A percentile compares a stretch with the other conserved stretches of the same genome.
These are phyloP conservation scores for Acanthamoeba rhysodes DNA, from an alignment of 208 protist genomes.

Conservation along the genomic window DNA sequence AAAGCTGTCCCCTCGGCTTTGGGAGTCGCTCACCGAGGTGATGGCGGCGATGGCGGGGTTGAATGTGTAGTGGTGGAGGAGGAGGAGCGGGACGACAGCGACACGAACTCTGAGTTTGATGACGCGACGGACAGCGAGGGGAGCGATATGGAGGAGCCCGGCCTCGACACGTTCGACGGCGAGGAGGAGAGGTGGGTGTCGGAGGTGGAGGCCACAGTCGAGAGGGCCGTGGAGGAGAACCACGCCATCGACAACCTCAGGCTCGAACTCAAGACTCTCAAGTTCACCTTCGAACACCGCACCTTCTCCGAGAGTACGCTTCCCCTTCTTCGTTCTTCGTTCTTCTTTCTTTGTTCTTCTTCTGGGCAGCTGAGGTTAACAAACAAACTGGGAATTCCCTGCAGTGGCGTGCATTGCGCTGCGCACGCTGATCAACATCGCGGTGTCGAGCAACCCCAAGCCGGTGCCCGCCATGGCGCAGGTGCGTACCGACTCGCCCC, in stretches of 20 bases:
- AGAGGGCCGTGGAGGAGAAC: conserved; percentile 63
- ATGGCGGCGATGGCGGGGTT: no score
- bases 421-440: conserved; percentile 54
- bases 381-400: no score
- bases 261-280: conserved; percentile 70
- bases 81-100: conserved; percentile 36
- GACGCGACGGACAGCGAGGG: conserved; percentile 9
- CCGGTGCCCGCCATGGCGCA: conserved; percentile 2
- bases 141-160: neutral
- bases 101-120: neutral
- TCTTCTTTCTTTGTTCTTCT: neutral
- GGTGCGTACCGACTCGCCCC: no score
- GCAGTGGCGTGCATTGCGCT: conserved; percentile 45
- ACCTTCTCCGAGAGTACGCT: conserved; percentile 46
- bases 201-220: conserved; percentile 49
- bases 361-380: no score
- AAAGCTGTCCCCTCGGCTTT: neutral
- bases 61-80: conserved; percentile 26
- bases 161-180: conserved; percentile 21
- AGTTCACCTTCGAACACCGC: conserved; percentile 65
- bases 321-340: neutral
- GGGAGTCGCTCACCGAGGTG: neutral
- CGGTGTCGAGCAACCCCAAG: conserved; percentile 13
- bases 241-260: conserved; percentile 66
- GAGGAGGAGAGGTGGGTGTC: conserved; percentile 69